Conservation (phyloP, 108 stramenopile genomes). For the Schizochytrium sp. region DNA sequence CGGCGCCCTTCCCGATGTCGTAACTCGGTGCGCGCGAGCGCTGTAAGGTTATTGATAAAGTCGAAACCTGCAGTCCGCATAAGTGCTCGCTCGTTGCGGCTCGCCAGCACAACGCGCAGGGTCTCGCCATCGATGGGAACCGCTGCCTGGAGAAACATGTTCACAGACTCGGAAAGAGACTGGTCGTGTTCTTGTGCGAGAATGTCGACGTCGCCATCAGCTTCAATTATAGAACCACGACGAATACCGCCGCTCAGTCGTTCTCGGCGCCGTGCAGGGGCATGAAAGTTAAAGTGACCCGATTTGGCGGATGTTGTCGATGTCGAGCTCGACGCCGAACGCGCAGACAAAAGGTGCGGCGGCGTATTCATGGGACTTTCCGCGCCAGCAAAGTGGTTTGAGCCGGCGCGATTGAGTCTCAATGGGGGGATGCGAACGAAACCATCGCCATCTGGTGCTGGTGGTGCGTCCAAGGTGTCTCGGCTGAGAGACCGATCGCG, state of each 20-base stretch:
- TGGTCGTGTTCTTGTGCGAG: background rate
- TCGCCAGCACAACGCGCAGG: background rate
- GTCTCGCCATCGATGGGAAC: background rate
- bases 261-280: background rate
- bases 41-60: background rate
- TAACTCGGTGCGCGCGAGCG: background rate
- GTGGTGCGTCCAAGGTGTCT: background rate
- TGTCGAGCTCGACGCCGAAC: background rate
- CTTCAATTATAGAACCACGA: background rate
- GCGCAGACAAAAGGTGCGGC: background rate
- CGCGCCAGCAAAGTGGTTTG: background rate
- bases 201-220: slow-evolving; percentile 4
- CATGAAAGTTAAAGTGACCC: background rate
- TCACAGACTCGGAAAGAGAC: slow-evolving; percentile 1
- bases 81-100: background rate
- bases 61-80: slow-evolving; percentile 5
- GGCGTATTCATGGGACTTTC: slow-evolving; percentile 12
- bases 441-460: background rate
- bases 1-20: background rate
- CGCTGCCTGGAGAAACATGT: background rate
- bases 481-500: background rate
- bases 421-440: background rate
- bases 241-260: slow-evolving; percentile 8
- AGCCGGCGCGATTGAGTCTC: background rate
- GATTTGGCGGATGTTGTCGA: background rate